phyloP scores from a whole-genome alignment of 306 rosid genomes.

The Acacia acuminata region DNA sequence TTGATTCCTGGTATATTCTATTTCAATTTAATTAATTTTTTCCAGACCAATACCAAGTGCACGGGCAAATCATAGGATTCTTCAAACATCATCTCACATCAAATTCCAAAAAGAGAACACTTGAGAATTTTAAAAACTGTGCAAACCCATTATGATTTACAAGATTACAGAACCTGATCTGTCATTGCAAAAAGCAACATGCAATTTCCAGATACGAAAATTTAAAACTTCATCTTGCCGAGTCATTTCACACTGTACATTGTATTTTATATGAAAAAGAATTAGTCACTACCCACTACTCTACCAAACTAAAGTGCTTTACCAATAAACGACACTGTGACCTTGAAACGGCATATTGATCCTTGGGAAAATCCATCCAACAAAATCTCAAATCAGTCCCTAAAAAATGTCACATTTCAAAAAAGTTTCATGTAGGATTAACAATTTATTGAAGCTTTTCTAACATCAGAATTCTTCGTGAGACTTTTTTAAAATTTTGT shows the following conservation, averaged over 20 bases:
- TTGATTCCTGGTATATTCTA: background rate
- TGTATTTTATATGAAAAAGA: background rate
- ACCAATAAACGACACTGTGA: slow-evolving; percentile 1
- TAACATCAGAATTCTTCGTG: too few relatives aligned
- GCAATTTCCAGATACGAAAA: background rate
- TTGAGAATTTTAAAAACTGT: slow-evolving; percentile 12
- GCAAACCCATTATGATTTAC: slow-evolving; percentile 11
- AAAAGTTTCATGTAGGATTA: too few relatives aligned
- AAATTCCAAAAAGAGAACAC: slow-evolving; percentile 29
- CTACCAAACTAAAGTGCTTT: background rate
- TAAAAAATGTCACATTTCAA: too few relatives aligned
- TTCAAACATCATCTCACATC: slow-evolving; percentile 15
- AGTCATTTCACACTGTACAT: slow-evolving; percentile 38
- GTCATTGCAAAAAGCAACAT: background rate
- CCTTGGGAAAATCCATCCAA: too few relatives aligned
- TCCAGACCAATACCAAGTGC: background rate
- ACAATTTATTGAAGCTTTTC: too few relatives aligned
- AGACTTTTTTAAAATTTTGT: too few relatives aligned
- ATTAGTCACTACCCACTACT: background rate
- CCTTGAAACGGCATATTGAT: background rate
- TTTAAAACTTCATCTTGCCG: slow-evolving; percentile 9
- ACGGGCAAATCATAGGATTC: slow-evolving; percentile 32
- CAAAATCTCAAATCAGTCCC: too few relatives aligned
- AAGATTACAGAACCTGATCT: slow-evolving; percentile 13
- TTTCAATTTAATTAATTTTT: background rate